Base-by-base conservation (phyloP, 179 eudicot species). In the Gypsophila paniculata region DNA sequence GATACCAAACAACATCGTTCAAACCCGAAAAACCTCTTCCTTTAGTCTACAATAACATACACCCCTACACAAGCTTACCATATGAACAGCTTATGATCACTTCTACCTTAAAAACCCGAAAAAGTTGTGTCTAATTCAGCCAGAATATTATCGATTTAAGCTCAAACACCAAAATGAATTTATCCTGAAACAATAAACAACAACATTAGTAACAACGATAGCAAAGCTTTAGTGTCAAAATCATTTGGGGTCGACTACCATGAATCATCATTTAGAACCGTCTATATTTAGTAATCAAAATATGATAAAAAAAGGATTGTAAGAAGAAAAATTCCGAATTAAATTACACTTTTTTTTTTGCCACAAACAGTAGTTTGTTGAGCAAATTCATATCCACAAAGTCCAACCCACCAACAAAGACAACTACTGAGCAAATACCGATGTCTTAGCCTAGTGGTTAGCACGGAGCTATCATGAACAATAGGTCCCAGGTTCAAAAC, bases 321-420 rank as follows among this genome's bases (percentile, higher is more conserved):
- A n/a, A n/a, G n/a, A n/a, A n/a, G n/a, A n/a, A n/a, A n/a, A n/a
- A n/a, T n/a, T n/a, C n/a, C n/a, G n/a, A n/a, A n/a, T n/a, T n/a
- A n/a, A n/a, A n/a, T n/a, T n/a, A n/a, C n/a, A n/a, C n/a, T n/a
- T n/a, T n/a, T n/a, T n/a, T n/a, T n/a, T n/a, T n/a, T n/a, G 75
- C 71, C 64, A 63, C 62, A 44, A 73, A 65, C 74, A 53, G 66
- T 54, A 17, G 51, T 68, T 64, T 76, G 81, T 79, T 79, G 73
- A 71, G 78, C 82, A 80, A 58, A 66, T 54, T 78, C 67, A 73
- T 65, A 75, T 68, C 83, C 42, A 80, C 70, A 75, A 82, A 58
- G 46, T 76, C n/a, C n/a, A n/a, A n/a, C n/a, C n/a, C n/a, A n/a
- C n/a, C n/a, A n/a, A n/a, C n/a, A n/a, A n/a, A n/a, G n/a, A n/a